Conservation (phyloP, 2,329 filamentous ascomycete genomes). For the Escovopsis sp. region DNA sequence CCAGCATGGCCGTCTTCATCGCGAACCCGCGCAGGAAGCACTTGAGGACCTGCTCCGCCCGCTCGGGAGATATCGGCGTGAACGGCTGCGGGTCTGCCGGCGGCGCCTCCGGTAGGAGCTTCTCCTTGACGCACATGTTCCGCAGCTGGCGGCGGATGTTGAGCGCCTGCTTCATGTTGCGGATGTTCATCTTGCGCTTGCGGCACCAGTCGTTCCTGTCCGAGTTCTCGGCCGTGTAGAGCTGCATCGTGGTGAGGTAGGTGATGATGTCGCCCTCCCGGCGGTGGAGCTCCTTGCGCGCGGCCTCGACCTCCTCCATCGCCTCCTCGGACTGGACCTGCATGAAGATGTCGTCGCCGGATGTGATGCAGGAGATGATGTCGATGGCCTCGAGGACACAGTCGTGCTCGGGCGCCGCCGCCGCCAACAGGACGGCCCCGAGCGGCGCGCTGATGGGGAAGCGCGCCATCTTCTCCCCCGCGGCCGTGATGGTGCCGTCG, state of each 20-base stretch:
- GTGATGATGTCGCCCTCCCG: conserved; percentile 53
- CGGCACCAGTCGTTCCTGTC: conserved; percentile 45
- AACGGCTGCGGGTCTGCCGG: conserved; percentile 42
- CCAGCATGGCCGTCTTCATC: conserved; percentile 44
- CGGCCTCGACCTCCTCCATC: conserved; percentile 36
- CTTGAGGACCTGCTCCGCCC: conserved; percentile 38
- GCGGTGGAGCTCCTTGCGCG: conserved; percentile 42
- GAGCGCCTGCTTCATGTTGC: conserved; percentile 48
- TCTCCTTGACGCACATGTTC: conserved; percentile 37
- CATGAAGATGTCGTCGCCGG: conserved; percentile 48
- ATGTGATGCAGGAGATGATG: conserved; percentile 52
- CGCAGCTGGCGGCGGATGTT: conserved; percentile 49
- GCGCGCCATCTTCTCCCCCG: conserved; percentile 63
- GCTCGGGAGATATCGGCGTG: conserved; percentile 36
- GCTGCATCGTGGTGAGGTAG: conserved; percentile 47
- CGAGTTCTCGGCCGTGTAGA: conserved; percentile 41
- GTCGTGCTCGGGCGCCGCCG: conserved; percentile 52
- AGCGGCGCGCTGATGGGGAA: conserved; percentile 73
- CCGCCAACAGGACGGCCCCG: conserved; percentile 70
- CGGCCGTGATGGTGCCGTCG: conserved; percentile 55
- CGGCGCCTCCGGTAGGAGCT: conserved; percentile 31
- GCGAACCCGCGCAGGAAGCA: conserved; percentile 50
- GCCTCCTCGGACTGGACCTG: conserved; percentile 44
- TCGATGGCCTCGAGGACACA: conserved; percentile 77
- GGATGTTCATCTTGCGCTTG: conserved; percentile 38